Base-by-base conservation (phyloP, 1,139 yeast species). In the Zhuliangozyma blackwelliae region DNA sequence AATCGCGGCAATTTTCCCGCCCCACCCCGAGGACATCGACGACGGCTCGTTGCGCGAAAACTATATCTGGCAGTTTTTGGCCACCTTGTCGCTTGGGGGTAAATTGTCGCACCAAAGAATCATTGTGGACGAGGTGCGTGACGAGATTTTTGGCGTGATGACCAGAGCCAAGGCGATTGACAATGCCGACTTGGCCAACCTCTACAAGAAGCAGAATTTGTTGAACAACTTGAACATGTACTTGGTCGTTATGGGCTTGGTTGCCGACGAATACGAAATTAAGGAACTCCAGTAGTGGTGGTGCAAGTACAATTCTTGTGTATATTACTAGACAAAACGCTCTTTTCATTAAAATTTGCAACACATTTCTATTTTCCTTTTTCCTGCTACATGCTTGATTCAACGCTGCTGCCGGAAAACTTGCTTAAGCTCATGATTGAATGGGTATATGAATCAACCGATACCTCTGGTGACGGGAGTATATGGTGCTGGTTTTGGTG, bases 31-130 rank as follows among this genome's bases (percentile, higher is more conserved):
- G 36, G 72, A 70, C 41, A 55, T 57, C 10, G 84, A 77, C 43
- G 96, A 87, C 54, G 90, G 83, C 46, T 78, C 95, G 0, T 54
- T 64, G 2, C 60, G 64, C 39, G 73, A 67, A 46, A 70, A 70
- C 49, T 89, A 90, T 53, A 90, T 89, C 34, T 92, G 98, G 98
- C 97, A 92, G 65, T 90, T 92, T 55, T 75, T 92, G 62, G 98
- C 98, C 27, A 85, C 96, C 10, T 73, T 92, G 43, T 94, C 97
- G 0, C 71, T 92, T 45, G 94, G 96, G 44, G 97, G 97, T 49
- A 84, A 86, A 57, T 73, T 90, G 51, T 88, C 84, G 51, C 97
- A 90, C 61, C 97, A 92, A 71, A 79, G 97, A 65, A 80, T 88
- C 45, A 84, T 92, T 51, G 96, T 92, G 35, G 97, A 89, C 59